Conservation (phyloP, 2,329 filamentous ascomycete species). For the Colletotrichum trifolii region DNA sequence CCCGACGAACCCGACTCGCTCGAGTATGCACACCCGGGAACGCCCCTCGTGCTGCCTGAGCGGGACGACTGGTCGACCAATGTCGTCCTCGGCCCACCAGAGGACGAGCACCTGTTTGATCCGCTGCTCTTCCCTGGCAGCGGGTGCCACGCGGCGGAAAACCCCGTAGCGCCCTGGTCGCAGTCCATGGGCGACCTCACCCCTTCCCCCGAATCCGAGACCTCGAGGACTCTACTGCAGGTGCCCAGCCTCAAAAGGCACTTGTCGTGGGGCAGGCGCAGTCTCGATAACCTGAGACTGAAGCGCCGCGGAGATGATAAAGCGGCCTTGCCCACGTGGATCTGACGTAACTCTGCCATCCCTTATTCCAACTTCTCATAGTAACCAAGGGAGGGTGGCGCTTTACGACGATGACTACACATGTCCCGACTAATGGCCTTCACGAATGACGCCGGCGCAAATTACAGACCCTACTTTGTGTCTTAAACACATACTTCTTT, state of each 20-base stretch:
- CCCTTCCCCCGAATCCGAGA: neutral
- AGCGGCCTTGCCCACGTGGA: conserved; percentile 5
- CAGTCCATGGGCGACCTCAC: conserved; percentile 16
- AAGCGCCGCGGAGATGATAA: conserved; percentile 36
- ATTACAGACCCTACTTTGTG: too few species aligned
- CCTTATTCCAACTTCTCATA: neutral
- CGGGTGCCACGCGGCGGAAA: neutral
- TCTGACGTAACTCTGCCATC: neutral
- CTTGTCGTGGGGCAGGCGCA: conserved; percentile 34
- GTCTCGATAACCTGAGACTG: conserved; percentile 39
- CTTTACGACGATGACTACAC: too few species aligned
- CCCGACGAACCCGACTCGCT: conserved; percentile 29
- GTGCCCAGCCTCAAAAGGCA: conserved; percentile 37
- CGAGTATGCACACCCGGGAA: conserved; percentile 30
- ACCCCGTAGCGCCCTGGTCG: conserved; percentile 14
- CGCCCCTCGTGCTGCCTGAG: conserved; percentile 28
- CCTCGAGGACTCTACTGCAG: conserved; percentile 3
- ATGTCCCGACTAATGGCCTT: too few species aligned
- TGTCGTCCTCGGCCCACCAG: conserved; percentile 26
- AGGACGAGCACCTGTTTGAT: conserved; percentile 21
- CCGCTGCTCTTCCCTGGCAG: conserved; percentile 2
- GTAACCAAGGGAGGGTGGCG: too few species aligned
- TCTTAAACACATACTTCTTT: too few species aligned
- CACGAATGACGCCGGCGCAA: too few species aligned
- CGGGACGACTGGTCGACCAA: conserved; percentile 28